Evolutionary conservation across 257 asterid genomes (phyloP).

Genomic region (Vinca minor): DNA sequence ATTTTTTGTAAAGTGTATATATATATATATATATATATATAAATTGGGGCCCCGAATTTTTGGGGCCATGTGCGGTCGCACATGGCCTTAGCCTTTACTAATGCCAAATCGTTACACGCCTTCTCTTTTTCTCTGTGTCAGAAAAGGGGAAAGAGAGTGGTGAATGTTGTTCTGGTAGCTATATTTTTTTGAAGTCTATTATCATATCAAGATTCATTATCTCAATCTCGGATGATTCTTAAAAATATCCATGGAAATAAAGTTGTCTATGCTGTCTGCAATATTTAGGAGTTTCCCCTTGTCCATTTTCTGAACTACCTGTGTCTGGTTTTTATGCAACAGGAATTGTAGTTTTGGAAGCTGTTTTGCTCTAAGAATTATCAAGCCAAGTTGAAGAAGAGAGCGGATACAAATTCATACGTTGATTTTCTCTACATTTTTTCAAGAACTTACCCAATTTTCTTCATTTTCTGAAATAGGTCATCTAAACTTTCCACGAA

Average conservation of each 20-base stretch:
- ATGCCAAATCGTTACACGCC: no score
- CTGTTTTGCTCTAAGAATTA: not conserved
- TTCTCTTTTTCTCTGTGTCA: not conserved
- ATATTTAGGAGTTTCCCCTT: no score
- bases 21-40: no score
- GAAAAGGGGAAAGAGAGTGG: not conserved
- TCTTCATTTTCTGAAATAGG: not conserved
- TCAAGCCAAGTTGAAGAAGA: constrained; percentile 1
- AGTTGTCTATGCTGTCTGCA: no score
- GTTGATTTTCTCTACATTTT: not conserved
- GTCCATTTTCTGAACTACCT: no score
- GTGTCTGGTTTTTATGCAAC: constrained; percentile 4
- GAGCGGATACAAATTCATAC: no score
- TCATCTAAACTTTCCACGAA: not conserved
- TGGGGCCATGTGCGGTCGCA: no score
- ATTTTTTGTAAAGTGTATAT: no score
- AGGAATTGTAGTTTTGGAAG: constrained; percentile 25
- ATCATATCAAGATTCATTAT: not conserved
- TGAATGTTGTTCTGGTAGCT: not conserved
- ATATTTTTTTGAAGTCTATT: not conserved
- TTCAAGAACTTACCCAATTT: not conserved
- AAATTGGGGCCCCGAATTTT: no score
- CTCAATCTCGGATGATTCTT: no score
- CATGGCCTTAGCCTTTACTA: no score
- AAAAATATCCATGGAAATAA: no score